Evolutionary conservation across 2,329 filamentous ascomycete genomes (phyloP).

Genomic region (Colletotrichum agaves): DNA sequence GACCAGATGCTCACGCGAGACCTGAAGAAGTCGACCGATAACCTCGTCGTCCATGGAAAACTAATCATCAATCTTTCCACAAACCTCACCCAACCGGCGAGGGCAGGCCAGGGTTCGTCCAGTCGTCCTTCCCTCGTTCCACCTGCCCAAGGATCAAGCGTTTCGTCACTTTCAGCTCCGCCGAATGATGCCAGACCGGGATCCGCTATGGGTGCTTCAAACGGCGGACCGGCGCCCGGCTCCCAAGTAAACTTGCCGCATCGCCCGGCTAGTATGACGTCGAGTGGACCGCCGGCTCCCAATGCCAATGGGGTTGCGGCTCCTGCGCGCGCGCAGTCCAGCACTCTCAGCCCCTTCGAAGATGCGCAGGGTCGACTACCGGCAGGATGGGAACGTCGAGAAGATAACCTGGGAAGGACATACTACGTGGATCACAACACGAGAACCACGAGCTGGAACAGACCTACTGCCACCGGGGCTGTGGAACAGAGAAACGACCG

Average conservation of each 20-base stretch:
- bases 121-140: slow-evolving; percentile 58
- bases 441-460: slow-evolving; percentile 94
- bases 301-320: slow-evolving; percentile 49
- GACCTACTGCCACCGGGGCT: slow-evolving; percentile 83
- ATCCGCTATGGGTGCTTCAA: slow-evolving; percentile 63
- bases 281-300: slow-evolving; percentile 40
- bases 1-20: slow-evolving; percentile 99
- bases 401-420: slow-evolving; percentile 93
- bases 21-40: slow-evolving; percentile 97
- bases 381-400: slow-evolving; percentile 93
- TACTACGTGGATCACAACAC: slow-evolving; percentile 99
- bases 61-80: slow-evolving; percentile 96
- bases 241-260: slow-evolving; percentile 54
- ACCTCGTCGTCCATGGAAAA: slow-evolving; percentile 96
- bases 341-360: slow-evolving; percentile 87
- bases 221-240: slow-evolving; percentile 55
- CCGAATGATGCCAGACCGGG: slow-evolving; percentile 60
- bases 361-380: slow-evolving; percentile 94
- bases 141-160: slow-evolving; percentile 54
- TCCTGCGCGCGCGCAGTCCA: slow-evolving; percentile 45
- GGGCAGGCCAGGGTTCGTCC: slow-evolving; percentile 57
- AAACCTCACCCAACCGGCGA: slow-evolving; percentile 79
- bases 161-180: slow-evolving; percentile 57
- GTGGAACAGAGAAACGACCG: slow-evolving; percentile 81
- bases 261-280: slow-evolving; percentile 60